Evolutionary conservation across 2,329 filamentous ascomycete species (phyloP), one percentile per base, ranked within the genome.

Genomic region (Fusarium sp.): DNA sequence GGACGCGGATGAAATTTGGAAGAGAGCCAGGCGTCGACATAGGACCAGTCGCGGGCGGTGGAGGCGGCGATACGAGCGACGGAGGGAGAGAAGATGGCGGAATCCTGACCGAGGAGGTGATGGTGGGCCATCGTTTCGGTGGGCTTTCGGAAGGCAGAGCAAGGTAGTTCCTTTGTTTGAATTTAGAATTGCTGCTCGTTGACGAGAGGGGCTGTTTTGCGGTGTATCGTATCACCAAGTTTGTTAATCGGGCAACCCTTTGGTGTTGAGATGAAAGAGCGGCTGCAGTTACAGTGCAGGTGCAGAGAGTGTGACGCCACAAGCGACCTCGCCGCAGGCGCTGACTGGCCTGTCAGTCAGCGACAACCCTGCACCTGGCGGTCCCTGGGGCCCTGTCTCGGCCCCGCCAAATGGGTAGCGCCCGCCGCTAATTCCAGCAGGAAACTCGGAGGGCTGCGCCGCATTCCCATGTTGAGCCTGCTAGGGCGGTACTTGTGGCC

Each of bases 11-110:
- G 87, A 76, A 93, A 94, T 79, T 93, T 93, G 68, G 89, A 88
- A 54, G 88, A 87, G 13, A 98, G 90, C 95, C 96, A 98, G 77
- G 87, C 87, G 83, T 97, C 95, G 76, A 98, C 89, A 75, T 94
- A 95, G 65, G 92, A 92, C 96, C 96, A 98, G 83, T 98, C 95
- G 80, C 96, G 95, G 56, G 95, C 94, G 72, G 93, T 92, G 14
- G 93, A 93, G 72, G 94, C 93, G 76, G 94, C 93, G 70, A 93
- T 92, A 68, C 94, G 92, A 62, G 91, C 91, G 35, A 92, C 85
- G 0, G 90, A 92, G 14, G 91, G 91, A 5, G 91, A 93, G 83
- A 93, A 93, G 66, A 93, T 91, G 70, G 90, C 89, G 50, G 83
- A 81, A 25, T 80, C 79, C 70, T 77, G 71, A 48, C 66, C 67